Percentiles rank a stretch among this genome's conserved stretches.
phyloP scores from a whole-genome alignment of 2,329 filamentous ascomycete species.

The Aspergillus quadricinctus region DNA sequence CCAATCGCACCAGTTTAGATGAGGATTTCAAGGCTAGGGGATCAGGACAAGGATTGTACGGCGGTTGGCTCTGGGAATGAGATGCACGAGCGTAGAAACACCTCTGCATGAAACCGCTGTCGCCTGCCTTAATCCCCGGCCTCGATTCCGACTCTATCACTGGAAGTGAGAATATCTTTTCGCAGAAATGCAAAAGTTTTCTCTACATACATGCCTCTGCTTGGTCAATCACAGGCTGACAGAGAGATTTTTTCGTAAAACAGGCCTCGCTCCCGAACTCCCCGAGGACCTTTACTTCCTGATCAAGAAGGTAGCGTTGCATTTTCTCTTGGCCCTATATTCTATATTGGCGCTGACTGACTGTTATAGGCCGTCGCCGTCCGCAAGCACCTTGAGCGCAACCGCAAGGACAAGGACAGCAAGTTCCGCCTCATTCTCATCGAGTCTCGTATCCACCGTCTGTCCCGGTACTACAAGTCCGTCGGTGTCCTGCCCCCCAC shows the following conservation, averaged over 20 bases:
- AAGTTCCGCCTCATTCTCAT: constrained; percentile 99
- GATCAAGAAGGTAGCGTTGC: constrained; percentile 87
- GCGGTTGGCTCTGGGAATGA: constrained; percentile 7
- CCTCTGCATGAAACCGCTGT: neutral
- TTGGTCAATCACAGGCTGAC: constrained; percentile 77
- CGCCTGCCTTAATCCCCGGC: neutral
- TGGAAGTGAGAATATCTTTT: constrained; percentile 13
- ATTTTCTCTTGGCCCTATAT: neutral
- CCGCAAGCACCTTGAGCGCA: constrained; percentile 99
- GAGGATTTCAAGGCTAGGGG: constrained; percentile 14
- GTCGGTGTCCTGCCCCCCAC: constrained; percentile 78
- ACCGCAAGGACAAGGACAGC: constrained; percentile 99
- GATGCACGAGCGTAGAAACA: neutral
- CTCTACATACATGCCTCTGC: constrained; percentile 66
- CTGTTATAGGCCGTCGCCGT: constrained; percentile 76
- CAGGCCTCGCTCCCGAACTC: constrained; percentile 97
- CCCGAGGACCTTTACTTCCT: constrained; percentile 99
- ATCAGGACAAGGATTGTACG: neutral
- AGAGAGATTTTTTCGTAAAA: constrained; percentile 69
- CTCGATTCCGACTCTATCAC: constrained; percentile 7
- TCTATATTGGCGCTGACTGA: too few relatives aligned
- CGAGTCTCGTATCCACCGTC: constrained; percentile 99
- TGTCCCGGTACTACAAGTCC: constrained; percentile 99
- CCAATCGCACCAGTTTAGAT: constrained; percentile 17
- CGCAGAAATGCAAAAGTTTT: constrained; percentile 26